A percentile compares a stretch with the other conserved stretches of the same genome.
Conservation (phyloP, 208 protist genomes). For the Angomonas ambiguus region DNA sequence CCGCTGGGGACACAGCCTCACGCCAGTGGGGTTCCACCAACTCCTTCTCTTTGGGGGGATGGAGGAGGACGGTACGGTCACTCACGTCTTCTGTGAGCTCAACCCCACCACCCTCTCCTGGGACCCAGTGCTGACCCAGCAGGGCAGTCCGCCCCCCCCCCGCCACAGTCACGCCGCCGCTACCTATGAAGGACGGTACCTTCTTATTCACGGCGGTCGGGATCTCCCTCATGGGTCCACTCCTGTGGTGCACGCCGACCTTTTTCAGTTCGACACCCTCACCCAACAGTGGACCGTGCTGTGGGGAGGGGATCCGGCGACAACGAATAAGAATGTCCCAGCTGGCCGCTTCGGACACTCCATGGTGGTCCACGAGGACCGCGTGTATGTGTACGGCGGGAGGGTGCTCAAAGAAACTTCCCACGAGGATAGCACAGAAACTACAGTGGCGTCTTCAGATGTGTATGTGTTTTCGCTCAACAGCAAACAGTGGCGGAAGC, state of each 20-base stretch:
- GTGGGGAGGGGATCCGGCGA: constrained; percentile 28
- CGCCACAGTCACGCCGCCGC: constrained; percentile 71
- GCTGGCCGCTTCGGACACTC: constrained; percentile 65
- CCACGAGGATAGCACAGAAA: neutral
- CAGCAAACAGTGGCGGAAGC: constrained; percentile 41
- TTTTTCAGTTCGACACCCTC: constrained; percentile 57
- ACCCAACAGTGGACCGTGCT: constrained; percentile 61
- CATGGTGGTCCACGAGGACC: constrained; percentile 59
- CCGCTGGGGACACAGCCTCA: constrained; percentile 75
- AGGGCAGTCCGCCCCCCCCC: constrained; percentile 22
- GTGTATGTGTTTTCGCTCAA: constrained; percentile 63
- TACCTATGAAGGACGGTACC: constrained; percentile 53
- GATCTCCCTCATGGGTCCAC: constrained; percentile 12
- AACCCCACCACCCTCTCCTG: constrained; percentile 53
- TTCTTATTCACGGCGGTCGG: constrained; percentile 66
- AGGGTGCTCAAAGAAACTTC: neutral
- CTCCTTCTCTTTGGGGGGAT: constrained; percentile 70
- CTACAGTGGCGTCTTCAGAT: constrained; percentile 27
- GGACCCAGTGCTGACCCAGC: constrained; percentile 50
- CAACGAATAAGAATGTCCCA: constrained; percentile 49
- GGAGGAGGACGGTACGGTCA: constrained; percentile 35
- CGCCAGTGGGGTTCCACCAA: constrained; percentile 32
- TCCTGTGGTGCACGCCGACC: constrained; percentile 35
- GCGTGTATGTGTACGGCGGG: constrained; percentile 75
- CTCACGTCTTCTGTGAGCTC: constrained; percentile 50